Conservation (phyloP, 2,329 filamentous ascomycete genomes). For the Colletotrichum kahawae region DNA sequence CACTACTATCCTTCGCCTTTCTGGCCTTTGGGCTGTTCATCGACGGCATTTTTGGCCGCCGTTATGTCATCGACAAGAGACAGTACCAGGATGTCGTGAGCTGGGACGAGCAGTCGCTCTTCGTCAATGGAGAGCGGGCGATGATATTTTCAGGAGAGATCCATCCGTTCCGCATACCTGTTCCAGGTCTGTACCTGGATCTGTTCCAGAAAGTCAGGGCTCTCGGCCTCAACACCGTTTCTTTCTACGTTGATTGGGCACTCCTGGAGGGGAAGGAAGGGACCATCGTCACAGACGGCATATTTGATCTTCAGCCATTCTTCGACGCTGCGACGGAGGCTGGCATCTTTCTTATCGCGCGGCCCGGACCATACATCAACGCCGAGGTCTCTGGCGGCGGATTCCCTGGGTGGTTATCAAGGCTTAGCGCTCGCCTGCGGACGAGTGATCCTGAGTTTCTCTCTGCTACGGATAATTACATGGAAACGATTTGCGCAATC, state of each 20-base stretch:
- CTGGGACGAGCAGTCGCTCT: constrained; percentile 76
- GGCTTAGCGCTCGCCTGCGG: constrained; percentile 67
- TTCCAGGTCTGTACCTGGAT: constrained; percentile 64
- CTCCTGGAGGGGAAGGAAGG: constrained; percentile 76
- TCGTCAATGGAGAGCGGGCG: constrained; percentile 71
- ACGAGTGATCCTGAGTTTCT: constrained; percentile 68
- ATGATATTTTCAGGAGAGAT: constrained; percentile 78
- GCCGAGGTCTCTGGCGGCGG: constrained; percentile 79
- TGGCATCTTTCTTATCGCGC: constrained; percentile 78
- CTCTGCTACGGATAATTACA: constrained; percentile 71
- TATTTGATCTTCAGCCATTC: constrained; percentile 76
- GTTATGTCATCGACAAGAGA: constrained; percentile 22
- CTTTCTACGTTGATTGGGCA: constrained; percentile 82
- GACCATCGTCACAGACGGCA: constrained; percentile 70
- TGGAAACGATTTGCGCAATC: constrained; percentile 50
- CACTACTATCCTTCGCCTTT: neutral
- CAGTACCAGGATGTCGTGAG: constrained; percentile 54
- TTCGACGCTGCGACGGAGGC: constrained; percentile 76
- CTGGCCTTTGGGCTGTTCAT: constrained; percentile 18
- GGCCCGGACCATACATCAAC: constrained; percentile 78
- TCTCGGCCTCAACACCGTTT: constrained; percentile 79
- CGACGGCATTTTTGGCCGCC: constrained; percentile 14
- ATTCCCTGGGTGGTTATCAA: constrained; percentile 80
- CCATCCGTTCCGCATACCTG: constrained; percentile 65
- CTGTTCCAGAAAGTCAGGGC: constrained; percentile 85